Evolutionary conservation across 345 rosid species (phyloP).

Genomic region (Syzygium aqueum): DNA sequence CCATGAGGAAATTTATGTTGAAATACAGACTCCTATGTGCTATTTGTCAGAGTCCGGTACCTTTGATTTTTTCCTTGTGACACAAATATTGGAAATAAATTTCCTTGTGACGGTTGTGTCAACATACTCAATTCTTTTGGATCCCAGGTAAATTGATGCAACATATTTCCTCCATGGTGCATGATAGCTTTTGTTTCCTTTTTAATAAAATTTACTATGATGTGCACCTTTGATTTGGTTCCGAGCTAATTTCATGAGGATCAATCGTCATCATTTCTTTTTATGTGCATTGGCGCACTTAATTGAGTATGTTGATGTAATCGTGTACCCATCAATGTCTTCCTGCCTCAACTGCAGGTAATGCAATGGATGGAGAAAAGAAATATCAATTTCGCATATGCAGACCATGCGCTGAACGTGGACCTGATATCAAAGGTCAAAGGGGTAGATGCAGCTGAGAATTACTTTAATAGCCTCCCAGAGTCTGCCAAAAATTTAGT

Average conservation of each 20-base stretch:
- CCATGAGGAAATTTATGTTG: not conserved
- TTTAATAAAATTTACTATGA: not conserved
- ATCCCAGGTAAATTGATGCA: not conserved
- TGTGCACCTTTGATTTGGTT: not conserved
- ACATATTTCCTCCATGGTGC: not conserved
- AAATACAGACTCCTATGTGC: not conserved
- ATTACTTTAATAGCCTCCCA: slow-evolving; percentile 32
- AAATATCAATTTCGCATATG: slow-evolving; percentile 23
- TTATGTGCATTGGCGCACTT: not conserved
- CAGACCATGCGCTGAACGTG: slow-evolving; percentile 40
- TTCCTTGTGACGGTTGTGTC: not conserved
- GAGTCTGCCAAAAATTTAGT: slow-evolving; percentile 17
- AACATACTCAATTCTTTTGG: not conserved
- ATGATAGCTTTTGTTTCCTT: not conserved
- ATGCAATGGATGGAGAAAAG: slow-evolving; percentile 80
- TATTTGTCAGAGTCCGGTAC: not conserved
- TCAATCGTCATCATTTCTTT: not conserved
- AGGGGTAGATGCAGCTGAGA: slow-evolving; percentile 57
- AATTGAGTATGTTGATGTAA: not conserved
- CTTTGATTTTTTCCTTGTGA: not conserved
- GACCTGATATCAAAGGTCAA: slow-evolving; percentile 55
- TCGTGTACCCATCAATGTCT: not conserved
- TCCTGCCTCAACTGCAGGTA: slow-evolving; percentile 22
- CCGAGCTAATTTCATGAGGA: not conserved
- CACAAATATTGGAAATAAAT: not conserved